Conservation (phyloP, 495 filamentous ascomycete genomes). For the Neurospora sp. region DNA sequence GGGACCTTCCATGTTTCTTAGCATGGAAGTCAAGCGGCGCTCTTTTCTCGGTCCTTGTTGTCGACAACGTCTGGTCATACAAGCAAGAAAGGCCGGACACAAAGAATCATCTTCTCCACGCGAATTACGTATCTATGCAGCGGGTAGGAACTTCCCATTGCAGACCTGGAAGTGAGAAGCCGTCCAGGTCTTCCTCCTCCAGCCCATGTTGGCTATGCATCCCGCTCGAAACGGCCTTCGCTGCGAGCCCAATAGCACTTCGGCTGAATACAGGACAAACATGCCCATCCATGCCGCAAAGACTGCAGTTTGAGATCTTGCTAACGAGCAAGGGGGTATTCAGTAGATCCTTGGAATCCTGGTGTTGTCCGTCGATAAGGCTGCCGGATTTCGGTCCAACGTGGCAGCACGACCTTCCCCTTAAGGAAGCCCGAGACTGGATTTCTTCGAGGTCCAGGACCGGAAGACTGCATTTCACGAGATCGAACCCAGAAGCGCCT, state of each 20-base stretch:
- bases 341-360: not conserved
- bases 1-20: not conserved
- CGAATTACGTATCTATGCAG: not conserved
- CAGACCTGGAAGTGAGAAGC: not conserved
- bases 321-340: not conserved
- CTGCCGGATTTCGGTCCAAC: not conserved
- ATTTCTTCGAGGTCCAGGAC: not conserved
- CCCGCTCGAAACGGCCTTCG: not conserved
- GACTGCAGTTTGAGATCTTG: not conserved
- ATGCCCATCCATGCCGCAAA: not conserved
- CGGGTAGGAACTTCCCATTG: not conserved
- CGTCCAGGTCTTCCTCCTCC: not conserved
- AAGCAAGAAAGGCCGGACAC: not conserved
- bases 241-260: not conserved
- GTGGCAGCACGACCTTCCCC: not conserved
- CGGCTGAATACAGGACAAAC: not conserved
- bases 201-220: not conserved
- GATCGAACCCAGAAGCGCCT: not conserved
- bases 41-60: not conserved
- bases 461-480: not conserved
- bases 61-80: not conserved
- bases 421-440: not conserved
- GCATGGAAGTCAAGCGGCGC: not conserved
- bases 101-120: not conserved
- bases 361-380: not conserved